phyloP scores from a whole-genome alignment of 306 rosid species.

The Rosa rugosa region DNA sequence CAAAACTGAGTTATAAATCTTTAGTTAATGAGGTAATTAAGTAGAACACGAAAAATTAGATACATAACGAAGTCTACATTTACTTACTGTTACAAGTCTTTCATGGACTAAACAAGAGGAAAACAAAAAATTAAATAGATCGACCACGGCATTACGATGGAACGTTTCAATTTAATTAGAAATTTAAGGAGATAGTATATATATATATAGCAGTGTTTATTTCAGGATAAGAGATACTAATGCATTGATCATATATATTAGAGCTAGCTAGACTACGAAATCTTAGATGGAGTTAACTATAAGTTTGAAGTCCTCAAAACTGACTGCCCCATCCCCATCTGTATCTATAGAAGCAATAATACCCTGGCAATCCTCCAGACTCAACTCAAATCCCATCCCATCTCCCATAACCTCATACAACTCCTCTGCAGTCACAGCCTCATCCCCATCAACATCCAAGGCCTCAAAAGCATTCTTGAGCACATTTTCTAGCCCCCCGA shows the following conservation, averaged over 20 bases:
- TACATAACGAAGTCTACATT: too few relatives aligned
- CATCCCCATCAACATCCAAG: slow-evolving; percentile 47
- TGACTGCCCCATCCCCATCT: slow-evolving; percentile 75
- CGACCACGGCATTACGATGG: too few relatives aligned
- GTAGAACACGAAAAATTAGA: too few relatives aligned
- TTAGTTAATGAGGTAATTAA: too few relatives aligned
- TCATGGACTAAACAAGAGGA: too few relatives aligned
- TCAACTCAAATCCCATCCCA: slow-evolving; percentile 40
- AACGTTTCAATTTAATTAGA: too few relatives aligned
- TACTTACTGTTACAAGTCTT: too few relatives aligned
- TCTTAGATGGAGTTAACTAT: slow-evolving; percentile 44
- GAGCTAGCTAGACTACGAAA: background rate
- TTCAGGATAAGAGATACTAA: background rate
- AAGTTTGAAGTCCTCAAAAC: slow-evolving; percentile 56
- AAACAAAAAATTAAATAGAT: too few relatives aligned
- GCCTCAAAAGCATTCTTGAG: slow-evolving; percentile 47
- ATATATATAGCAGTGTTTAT: background rate
- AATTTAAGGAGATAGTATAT: too few relatives aligned
- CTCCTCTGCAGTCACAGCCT: slow-evolving; percentile 53
- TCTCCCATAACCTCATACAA: slow-evolving; percentile 43
- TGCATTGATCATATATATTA: background rate
- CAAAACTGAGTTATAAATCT: too few relatives aligned
- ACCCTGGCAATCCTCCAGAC: slow-evolving; percentile 46
- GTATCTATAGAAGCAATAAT: slow-evolving; percentile 60
- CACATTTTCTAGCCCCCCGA: slow-evolving; percentile 35